Evolutionary conservation across 2,329 filamentous ascomycete genomes (phyloP), one percentile per base, ranked within the genome.

Genomic region (Hysterium pulicare): DNA sequence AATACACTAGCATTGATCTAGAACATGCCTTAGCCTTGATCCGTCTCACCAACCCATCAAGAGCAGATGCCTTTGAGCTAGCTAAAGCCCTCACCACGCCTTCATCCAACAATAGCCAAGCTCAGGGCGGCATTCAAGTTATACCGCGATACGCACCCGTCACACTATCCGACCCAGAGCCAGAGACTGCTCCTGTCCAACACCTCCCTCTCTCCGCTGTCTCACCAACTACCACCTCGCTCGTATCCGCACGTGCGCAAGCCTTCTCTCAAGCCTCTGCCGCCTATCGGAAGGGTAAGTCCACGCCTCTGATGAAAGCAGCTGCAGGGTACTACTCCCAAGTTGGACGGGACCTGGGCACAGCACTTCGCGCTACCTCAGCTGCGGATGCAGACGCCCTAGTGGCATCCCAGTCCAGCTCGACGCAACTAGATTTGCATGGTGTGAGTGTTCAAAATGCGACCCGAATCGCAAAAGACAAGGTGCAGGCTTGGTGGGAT

Each of bases 371-470:
- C 47, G 70, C 71, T 15, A 77, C 81, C n/a, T 73, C 73, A 15
- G 81, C 82, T n/a, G 73, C 73, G 0, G 82, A 82, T 1, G 87
- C 89, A 1, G 85, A 93, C 55, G 67, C 77, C 0, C 73, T 84
- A 3, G 90, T 91, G 1, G 75, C 82, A 9, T 61, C 69, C 8
- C 84, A 90, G 58, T 90, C 87, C 38, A 76, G 74, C 0, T 46
- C 62, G 1, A 72, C 67, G 1, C 71, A 75, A 16, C 72, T 94
- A 6, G 91, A 97, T 64, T 71, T 97, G 20, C 91, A 97, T 62
- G 88, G 89, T 5, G 81, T 95, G 4, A 82, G 77, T 33, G 90
- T 96, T 1, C 74, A 82, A 37, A 87, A 95, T 62, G 91, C 86
- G 1, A 82, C 90, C 22, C 76, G 87, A 3, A 95, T 96, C 50